Percentiles rank a stretch among this genome's conserved stretches.
Evolutionary conservation across 352 stramenopile genomes (phyloP).

Genomic region (Bremia lactucae): DNA sequence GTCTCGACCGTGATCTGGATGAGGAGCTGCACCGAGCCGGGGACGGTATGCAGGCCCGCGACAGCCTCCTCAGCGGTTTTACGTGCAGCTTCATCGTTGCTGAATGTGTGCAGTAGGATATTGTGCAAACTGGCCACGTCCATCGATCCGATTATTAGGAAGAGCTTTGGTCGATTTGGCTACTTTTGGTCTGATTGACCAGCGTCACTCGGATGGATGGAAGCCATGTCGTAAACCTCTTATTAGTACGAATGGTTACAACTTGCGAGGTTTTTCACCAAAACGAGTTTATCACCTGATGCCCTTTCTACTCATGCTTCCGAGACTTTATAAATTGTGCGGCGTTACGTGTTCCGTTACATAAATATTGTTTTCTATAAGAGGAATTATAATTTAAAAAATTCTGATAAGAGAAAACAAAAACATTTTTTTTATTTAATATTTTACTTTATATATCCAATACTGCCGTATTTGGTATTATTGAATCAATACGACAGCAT

Average conservation of each 20-base stretch:
- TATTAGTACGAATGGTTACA: conserved; percentile 7
- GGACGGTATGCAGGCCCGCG: conserved; percentile 63
- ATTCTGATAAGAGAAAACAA: too few species aligned
- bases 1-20: conserved; percentile 72
- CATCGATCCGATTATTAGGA: conserved; percentile 29
- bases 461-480: too few species aligned
- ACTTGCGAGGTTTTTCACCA: conserved; percentile 10
- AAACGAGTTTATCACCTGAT: too few species aligned
- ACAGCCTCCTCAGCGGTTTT: conserved; percentile 71
- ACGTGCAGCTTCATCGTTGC: conserved; percentile 54
- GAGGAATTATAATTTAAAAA: too few species aligned
- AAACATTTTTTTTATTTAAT: too few species aligned
- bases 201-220: conserved; percentile 19
- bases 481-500: too few species aligned
- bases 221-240: conserved; percentile 14
- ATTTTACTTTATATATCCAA: too few species aligned
- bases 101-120: conserved; percentile 83
- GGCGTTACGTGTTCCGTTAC: too few species aligned
- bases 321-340: too few species aligned
- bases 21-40: conserved; percentile 64
- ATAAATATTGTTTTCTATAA: too few species aligned
- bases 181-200: conserved; percentile 18
- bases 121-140: conserved; percentile 85
- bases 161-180: conserved; percentile 8
- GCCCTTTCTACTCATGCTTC: too few species aligned